Evolutionary conservation across 192 early-diverging fungal genomes (phyloP).

Genomic region (Bifiguratus adelaidae): DNA sequence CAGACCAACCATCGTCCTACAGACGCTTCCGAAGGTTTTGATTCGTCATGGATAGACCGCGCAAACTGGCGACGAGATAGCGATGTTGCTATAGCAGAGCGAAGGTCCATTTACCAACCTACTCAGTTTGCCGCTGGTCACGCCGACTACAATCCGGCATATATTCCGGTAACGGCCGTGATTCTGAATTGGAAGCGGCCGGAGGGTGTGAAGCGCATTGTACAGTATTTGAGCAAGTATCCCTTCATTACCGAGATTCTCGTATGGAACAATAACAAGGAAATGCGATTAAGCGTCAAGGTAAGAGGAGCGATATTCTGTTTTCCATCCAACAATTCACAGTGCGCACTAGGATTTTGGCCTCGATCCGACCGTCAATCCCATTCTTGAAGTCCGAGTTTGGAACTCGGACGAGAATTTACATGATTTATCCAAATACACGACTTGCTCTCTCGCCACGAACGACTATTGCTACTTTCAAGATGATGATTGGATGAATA

Average conservation of each 20-base stretch:
- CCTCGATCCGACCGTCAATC: constrained; percentile 6
- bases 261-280: constrained; percentile 34
- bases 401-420: constrained; percentile 35
- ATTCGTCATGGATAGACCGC: background rate
- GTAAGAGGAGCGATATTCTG: background rate
- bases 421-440: constrained; percentile 40
- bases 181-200: constrained; percentile 34
- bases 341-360: constrained; percentile 12
- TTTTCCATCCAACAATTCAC: background rate
- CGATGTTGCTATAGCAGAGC: background rate
- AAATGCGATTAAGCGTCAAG: constrained; percentile 1
- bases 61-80: background rate
- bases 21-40: background rate
- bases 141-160: constrained; percentile 3
- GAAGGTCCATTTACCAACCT: constrained; percentile 3
- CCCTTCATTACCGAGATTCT: constrained; percentile 43
- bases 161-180: constrained; percentile 32
- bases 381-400: constrained; percentile 18
- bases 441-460: constrained; percentile 35
- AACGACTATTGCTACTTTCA: constrained; percentile 46
- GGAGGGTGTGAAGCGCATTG: constrained; percentile 21
- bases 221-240: constrained; percentile 35
- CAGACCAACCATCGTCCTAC: no score
- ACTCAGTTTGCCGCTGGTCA: constrained; percentile 5
- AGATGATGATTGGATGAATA: constrained; percentile 42